Evolutionary conservation across 1,139 yeast genomes (phyloP), one percentile per base, ranked within the genome.

Genomic region (Yamadazyma oceani): DNA sequence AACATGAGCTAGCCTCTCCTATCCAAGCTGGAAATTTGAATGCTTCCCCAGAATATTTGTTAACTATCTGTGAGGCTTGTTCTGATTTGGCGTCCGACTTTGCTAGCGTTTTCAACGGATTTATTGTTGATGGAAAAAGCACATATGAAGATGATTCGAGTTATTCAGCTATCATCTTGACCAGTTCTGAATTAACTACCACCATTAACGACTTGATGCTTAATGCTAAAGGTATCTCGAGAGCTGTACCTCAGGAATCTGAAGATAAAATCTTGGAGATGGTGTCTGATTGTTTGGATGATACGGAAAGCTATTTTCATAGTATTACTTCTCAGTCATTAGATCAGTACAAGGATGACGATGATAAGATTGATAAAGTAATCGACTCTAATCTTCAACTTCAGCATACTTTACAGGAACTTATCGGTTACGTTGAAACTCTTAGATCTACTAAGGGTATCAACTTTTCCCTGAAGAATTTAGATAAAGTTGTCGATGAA

Each of bases 21-120:
- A 76, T 85, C 75, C 92, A 85, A 58, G 88, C 92, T 13, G 95
- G 95, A 39, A 86, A 86, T 53, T 80, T 82, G 49, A 81, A 82
- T 55, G 73, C 95, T 2, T 78, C 94, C 0, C 88, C 95, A 2
- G 84, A 78, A 50, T 84, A 80, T 53, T 63, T 85, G 27, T 66
- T 82, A 31, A 82, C 94, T 0, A 66, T 86, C 34, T 66, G 83
- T 47, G 96, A 89, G 55, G 76, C 81, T 49, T 75, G 85, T 17
- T 78, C 89, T 0, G 78, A 82, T 37, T 69, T 78, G 17, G 88
- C 90, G 0, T 86, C 92, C 6, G 94, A 85, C 35, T 87, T 89
- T 59, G 85, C 95, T 5, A 77, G 82, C 13, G 79, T 84, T 11
- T 88, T 88, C 64, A 87, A 85, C 55, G 78, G 81, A 35, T 83